Percentiles rank a stretch among this genome's conserved stretches.
Evolutionary conservation across 2,329 filamentous ascomycete genomes (phyloP).

Genomic region (Arachnopeziza araneosa): DNA sequence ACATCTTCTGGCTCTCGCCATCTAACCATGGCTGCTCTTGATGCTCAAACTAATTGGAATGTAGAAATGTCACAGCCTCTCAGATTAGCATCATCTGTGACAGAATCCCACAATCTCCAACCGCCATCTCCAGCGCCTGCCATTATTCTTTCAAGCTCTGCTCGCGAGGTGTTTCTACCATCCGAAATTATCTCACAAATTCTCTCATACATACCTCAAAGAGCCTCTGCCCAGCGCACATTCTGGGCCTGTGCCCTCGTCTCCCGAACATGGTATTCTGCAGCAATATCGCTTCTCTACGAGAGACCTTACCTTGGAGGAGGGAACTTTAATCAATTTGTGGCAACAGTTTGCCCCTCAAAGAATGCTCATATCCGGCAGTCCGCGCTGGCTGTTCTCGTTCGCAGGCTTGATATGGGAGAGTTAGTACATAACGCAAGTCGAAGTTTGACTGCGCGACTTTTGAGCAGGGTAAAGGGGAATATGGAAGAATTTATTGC

Average conservation of each 20-base stretch:
- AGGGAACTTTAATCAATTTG: conserved; percentile 28
- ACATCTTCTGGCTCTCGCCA: not conserved
- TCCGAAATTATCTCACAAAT: conserved; percentile 30
- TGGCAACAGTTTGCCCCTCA: conserved; percentile 30
- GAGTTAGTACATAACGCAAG: conserved; percentile 29
- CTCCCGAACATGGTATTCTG: conserved; percentile 28
- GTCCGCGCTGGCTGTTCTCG: conserved; percentile 25
- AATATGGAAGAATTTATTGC: conserved; percentile 31
- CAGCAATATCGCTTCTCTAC: conserved; percentile 25
- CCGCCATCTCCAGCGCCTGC: not conserved
- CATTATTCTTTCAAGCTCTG: conserved; percentile 1
- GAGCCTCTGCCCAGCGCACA: conserved; percentile 16
- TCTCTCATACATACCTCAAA: conserved; percentile 24
- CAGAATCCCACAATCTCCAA: not conserved
- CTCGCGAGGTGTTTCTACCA: conserved; percentile 25
- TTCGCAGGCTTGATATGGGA: conserved; percentile 30
- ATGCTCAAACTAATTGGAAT: conserved; percentile 29
- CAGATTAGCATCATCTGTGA: conserved; percentile 8
- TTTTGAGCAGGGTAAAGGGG: conserved; percentile 29
- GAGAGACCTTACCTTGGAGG: conserved; percentile 24
- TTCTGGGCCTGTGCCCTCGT: conserved; percentile 28
- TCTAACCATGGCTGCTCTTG: conserved; percentile 21
- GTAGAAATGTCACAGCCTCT: conserved; percentile 27
- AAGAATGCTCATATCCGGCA: conserved; percentile 32
- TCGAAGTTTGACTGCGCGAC: conserved; percentile 27